Conservation (phyloP, 257 asterid species). For the Orobanche coerulescens region DNA sequence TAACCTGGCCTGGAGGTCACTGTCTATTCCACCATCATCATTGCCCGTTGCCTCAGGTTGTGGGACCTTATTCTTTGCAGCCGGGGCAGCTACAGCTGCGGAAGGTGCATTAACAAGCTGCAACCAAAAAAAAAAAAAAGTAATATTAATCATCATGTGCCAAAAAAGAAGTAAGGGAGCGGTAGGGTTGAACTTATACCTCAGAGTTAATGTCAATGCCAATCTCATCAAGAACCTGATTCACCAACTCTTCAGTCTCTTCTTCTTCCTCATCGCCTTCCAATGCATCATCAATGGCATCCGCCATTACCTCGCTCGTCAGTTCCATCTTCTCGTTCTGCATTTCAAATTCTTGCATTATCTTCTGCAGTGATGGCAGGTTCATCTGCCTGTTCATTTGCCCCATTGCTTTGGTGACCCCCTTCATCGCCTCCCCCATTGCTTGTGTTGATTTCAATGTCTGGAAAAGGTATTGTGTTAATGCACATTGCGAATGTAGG, state of each 20-base stretch:
- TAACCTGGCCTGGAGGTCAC: conserved; percentile 96
- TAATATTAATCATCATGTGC: not conserved
- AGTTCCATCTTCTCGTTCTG: conserved; percentile 98
- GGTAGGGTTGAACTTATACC: conserved; percentile 36
- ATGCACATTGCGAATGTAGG: not conserved
- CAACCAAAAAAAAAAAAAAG: conserved; percentile 22
- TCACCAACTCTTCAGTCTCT: conserved; percentile 92
- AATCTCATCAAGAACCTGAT: conserved; percentile 95
- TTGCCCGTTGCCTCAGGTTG: conserved; percentile 82
- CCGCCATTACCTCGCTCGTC: conserved; percentile 90
- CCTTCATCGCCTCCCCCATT: conserved; percentile 99
- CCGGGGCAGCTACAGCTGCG: conserved; percentile 77
- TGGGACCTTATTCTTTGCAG: conserved; percentile 65
- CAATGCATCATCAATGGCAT: conserved; percentile 96
- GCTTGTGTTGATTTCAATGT: conserved; percentile 97
- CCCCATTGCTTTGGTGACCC: conserved; percentile 98
- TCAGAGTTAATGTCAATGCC: conserved; percentile 83
- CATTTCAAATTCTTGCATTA: conserved; percentile 97
- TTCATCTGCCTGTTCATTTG: conserved; percentile 99
- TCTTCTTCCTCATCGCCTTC: conserved; percentile 99
- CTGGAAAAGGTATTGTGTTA: conserved; percentile 29
- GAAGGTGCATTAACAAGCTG: conserved; percentile 96
- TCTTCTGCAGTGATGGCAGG: conserved; percentile 87
- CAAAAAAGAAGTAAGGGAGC: not conserved
- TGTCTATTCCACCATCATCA: conserved; percentile 85